These are phyloP conservation scores for Przewalskia tangutica DNA, from an alignment of 257 asterid genomes.

Conservation along the genomic window DNA sequence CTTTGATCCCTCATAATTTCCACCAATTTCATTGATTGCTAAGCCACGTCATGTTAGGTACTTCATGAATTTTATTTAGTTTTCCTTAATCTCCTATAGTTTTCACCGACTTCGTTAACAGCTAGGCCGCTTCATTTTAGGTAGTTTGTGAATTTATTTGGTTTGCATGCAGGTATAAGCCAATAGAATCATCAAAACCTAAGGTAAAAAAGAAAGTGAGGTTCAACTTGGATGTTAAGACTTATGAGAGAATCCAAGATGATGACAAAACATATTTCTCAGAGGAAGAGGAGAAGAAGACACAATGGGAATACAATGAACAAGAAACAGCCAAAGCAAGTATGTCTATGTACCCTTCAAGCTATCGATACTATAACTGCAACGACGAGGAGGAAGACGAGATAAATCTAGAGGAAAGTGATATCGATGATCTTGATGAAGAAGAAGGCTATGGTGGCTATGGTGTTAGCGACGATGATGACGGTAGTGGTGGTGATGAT, in stretches of 20 bases:
- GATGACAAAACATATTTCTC: conserved; percentile 19
- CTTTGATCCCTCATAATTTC: not conserved
- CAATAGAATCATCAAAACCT: conserved; percentile 23
- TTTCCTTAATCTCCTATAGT: not conserved
- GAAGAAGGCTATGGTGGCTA: conserved; percentile 25
- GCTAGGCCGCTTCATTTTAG: not conserved
- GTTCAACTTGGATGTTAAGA: conserved; percentile 55
- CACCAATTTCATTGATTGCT: not conserved
- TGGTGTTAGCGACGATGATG: conserved; percentile 23
- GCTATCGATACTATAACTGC: conserved; percentile 54
- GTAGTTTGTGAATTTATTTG: not conserved
- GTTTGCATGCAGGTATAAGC: conserved; percentile 29
- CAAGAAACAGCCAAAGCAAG: conserved; percentile 17
- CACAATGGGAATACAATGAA: conserved; percentile 27
- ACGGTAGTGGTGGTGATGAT: conserved; percentile 7
- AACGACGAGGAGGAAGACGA: conserved; percentile 42
- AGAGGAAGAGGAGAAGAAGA: conserved; percentile 33
- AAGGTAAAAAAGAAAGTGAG: conserved; percentile 63
- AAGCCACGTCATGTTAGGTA: not conserved
- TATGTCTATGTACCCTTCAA: conserved; percentile 21
- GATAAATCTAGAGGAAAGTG: conserved; percentile 26
- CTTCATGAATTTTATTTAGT: not conserved
- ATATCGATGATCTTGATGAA: conserved; percentile 27
- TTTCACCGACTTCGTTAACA: not conserved
- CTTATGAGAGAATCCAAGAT: conserved; percentile 51